phyloP scores from a whole-genome alignment of 257 asterid species.

The Fraxinus anomala region DNA sequence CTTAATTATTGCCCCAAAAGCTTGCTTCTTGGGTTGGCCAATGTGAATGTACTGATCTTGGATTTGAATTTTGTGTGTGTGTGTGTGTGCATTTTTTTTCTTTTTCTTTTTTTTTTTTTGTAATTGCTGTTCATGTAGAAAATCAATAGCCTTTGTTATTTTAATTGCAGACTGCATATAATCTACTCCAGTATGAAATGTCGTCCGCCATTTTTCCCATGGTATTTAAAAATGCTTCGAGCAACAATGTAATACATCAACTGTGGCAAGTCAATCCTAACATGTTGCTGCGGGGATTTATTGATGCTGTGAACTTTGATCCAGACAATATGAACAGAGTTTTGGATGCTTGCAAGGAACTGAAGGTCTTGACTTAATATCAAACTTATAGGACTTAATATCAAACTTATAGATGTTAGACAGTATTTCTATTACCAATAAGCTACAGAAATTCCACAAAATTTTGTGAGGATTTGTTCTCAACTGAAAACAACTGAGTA shows the following conservation, averaged over 20 bases:
- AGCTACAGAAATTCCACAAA: background rate
- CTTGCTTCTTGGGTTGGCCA: slow-evolving; percentile 91
- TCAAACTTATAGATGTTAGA: background rate
- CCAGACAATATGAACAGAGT: slow-evolving; percentile 56
- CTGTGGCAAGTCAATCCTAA: slow-evolving; percentile 75
- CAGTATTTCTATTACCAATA: background rate
- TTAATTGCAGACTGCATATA: slow-evolving; percentile 79
- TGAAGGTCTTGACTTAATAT: slow-evolving; percentile 58
- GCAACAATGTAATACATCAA: slow-evolving; percentile 48
- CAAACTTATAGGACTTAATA: slow-evolving; percentile 5
- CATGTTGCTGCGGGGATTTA: slow-evolving; percentile 74
- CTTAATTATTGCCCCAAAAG: slow-evolving; percentile 78
- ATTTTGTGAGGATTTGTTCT: background rate
- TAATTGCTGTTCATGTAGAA: background rate
- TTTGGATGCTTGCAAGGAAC: slow-evolving; percentile 81
- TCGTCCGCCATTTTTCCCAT: slow-evolving; percentile 63
- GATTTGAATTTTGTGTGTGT: slow-evolving; percentile 5
- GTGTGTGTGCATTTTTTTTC: no score
- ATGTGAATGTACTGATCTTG: slow-evolving; percentile 58
- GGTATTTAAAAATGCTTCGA: slow-evolving; percentile 51
- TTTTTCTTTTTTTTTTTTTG: slow-evolving; percentile 1
- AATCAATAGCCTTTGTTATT: slow-evolving; percentile 25
- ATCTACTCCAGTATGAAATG: slow-evolving; percentile 81
- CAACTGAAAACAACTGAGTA: background rate
- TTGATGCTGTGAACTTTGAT: slow-evolving; percentile 66